These are phyloP conservation scores for Fusarium sp. DNA, from an alignment of 2,329 filamentous ascomycete species.

Conservation along the genomic window DNA sequence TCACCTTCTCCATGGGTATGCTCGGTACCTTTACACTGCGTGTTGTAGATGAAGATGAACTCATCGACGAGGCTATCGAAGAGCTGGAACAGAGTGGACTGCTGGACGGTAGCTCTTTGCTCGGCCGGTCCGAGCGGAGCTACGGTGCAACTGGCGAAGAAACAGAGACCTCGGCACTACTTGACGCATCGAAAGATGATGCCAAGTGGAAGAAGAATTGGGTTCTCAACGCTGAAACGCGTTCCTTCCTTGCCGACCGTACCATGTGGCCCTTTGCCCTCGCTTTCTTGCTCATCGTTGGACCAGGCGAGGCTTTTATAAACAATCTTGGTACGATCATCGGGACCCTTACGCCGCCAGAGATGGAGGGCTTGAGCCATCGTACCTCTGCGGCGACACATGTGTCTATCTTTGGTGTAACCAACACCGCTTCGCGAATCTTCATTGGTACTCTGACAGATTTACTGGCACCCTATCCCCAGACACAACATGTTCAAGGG, in stretches of 20 bases:
- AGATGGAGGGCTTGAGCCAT: conserved; percentile 54
- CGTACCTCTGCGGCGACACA: conserved; percentile 82
- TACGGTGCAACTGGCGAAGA: conserved; percentile 73
- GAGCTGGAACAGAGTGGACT: conserved; percentile 91
- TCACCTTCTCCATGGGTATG: conserved; percentile 78
- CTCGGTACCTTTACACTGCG: conserved; percentile 79
- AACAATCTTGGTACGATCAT: conserved; percentile 97
- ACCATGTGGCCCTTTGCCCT: conserved; percentile 97
- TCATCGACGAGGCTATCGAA: conserved; percentile 91
- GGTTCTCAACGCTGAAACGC: conserved; percentile 91
- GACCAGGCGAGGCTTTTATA: conserved; percentile 96
- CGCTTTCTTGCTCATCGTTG: conserved; percentile 92
- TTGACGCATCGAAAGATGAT: conserved; percentile 58
- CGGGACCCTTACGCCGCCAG: conserved; percentile 79
- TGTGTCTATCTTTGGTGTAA: conserved; percentile 90
- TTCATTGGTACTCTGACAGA: conserved; percentile 90
- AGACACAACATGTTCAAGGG: conserved; percentile 68
- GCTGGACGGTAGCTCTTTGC: conserved; percentile 79
- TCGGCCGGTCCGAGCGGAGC: conserved; percentile 64
- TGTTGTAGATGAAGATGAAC: conserved; percentile 84
- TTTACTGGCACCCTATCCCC: conserved; percentile 78
- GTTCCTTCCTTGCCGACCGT: conserved; percentile 83
- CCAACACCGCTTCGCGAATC: conserved; percentile 91
- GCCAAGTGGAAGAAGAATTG: conserved; percentile 82
- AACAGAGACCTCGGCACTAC: conserved; percentile 58